Evolutionary conservation across 495 filamentous ascomycete species (phyloP), one percentile per base, ranked within the genome.

Genomic region (Hypoxylon trugodes): DNA sequence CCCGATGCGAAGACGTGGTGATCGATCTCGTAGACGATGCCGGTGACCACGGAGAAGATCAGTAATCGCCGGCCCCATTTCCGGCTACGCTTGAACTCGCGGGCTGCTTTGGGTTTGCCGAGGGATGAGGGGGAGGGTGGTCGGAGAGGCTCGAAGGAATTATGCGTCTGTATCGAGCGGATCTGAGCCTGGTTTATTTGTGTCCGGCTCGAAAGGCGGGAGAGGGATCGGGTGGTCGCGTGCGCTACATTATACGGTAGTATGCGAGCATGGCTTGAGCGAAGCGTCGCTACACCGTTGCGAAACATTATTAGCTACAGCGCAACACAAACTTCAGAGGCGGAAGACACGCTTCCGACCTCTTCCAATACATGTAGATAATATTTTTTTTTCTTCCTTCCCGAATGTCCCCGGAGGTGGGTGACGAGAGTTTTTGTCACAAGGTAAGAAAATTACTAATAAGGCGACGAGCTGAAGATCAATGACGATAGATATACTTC

Each of bases 51-150:
- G 3, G 87, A 85, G 52, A 89, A 55, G 59, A 90, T 85, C 45
- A 91, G 52, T 4, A 96, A 73, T 18, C 92, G 86, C 6, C 91
- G 89, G 10, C 83, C 78, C 87, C 89, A 96, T 87, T 86, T 90
- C 9, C 86, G 82, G 15, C 82, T 84, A 28, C 87, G 89, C 16
- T 72, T 79, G 75, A 87, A 92, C 69, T 86, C 85, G 63, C 82
- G 80, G 12, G 90, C 84, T 1, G 84, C 76, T n/a, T 73, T 78
- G 7, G 93, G 87, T 68, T 86, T 88, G 33, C 90, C 90, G 30
- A 98, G 82, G n/a, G 87, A 89, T 47, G 80, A 81, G 1, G 94
- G 94, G 4, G 90, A 84, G 2, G 93, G 93, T 15, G 94, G 94
- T 5, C 82, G 83, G 46, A 96, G 86, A n/a, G 89, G 86, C 55